These are phyloP conservation scores for Chenopodium quinoa DNA, from an alignment of 148 eudicot genomes.

Conservation along the genomic window DNA sequence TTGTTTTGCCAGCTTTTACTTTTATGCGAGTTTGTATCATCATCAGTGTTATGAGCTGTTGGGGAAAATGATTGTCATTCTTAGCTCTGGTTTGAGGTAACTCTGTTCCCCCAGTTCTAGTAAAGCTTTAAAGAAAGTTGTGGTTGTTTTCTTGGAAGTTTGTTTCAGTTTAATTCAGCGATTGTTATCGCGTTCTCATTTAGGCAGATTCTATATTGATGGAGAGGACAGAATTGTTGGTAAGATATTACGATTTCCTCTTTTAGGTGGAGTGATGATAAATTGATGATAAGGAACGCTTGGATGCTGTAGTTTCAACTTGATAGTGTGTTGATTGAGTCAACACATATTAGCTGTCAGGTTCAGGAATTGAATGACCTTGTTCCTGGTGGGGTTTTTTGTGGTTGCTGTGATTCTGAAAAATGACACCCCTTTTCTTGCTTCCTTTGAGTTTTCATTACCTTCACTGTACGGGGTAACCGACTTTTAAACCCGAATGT, in stretches of 20 bases:
- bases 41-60: neutral
- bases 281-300: slow-evolving; percentile 24
- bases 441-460: neutral
- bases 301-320: slow-evolving; percentile 23
- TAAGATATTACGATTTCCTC: slow-evolving; percentile 5
- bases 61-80: neutral
- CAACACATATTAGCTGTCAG: slow-evolving; percentile 24
- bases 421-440: neutral
- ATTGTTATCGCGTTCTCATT: neutral
- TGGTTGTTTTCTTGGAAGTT: neutral
- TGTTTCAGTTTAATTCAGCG: neutral
- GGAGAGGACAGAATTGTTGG: slow-evolving; percentile 15
- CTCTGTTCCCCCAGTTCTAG: slow-evolving; percentile 2
- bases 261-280: slow-evolving; percentile 9
- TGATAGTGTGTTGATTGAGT: slow-evolving; percentile 13
- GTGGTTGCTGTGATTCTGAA: slow-evolving; percentile 15
- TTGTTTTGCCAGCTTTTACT: no score
- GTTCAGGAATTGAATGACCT: slow-evolving; percentile 22
- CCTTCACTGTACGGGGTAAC: neutral
- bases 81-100: neutral
- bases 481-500: neutral
- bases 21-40: neutral
- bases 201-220: neutral
- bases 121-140: neutral
- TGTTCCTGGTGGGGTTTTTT: slow-evolving; percentile 13